phyloP scores from a whole-genome alignment of 352 stramenopile genomes.

The Thalassiosira mediterranea region DNA sequence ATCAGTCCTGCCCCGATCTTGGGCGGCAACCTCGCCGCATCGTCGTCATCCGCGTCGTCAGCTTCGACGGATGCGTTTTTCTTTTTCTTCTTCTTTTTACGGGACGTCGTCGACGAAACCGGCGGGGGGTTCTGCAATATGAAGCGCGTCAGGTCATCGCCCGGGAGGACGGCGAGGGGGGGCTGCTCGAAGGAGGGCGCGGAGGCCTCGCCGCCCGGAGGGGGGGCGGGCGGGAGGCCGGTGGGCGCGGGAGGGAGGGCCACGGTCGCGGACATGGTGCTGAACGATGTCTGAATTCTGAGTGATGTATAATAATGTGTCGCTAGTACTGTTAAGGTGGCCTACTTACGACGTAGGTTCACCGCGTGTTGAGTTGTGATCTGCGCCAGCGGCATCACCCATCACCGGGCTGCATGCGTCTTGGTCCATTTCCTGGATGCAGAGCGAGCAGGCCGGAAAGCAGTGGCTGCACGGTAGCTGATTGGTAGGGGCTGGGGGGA shows the following conservation, averaged over 20 bases:
- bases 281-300: too few species aligned
- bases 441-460: too few species aligned
- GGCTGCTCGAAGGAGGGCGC: conserved; percentile 24
- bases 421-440: too few species aligned
- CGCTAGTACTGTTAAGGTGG: too few species aligned
- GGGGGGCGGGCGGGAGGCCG: conserved; percentile 1
- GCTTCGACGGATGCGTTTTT: too few species aligned
- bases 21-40: conserved; percentile 14
- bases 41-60: conserved; percentile 8
- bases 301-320: too few species aligned
- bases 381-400: too few species aligned
- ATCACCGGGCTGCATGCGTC: too few species aligned
- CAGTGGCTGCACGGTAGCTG: too few species aligned
- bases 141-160: conserved; percentile 69
- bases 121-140: conserved; percentile 40
- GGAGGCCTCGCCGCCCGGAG: neutral
- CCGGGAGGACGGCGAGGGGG: conserved; percentile 62
- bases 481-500: too few species aligned
- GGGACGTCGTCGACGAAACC: neutral
- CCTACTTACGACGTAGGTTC: too few species aligned
- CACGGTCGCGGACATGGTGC: conserved; percentile 4
- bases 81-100: conserved; percentile 44
- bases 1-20: conserved; percentile 41
- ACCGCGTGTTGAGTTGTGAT: too few species aligned
- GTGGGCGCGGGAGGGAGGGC: conserved; percentile 17